phyloP scores from a whole-genome alignment of 257 asterid species.

The Dorcoceras hygrometricum region DNA sequence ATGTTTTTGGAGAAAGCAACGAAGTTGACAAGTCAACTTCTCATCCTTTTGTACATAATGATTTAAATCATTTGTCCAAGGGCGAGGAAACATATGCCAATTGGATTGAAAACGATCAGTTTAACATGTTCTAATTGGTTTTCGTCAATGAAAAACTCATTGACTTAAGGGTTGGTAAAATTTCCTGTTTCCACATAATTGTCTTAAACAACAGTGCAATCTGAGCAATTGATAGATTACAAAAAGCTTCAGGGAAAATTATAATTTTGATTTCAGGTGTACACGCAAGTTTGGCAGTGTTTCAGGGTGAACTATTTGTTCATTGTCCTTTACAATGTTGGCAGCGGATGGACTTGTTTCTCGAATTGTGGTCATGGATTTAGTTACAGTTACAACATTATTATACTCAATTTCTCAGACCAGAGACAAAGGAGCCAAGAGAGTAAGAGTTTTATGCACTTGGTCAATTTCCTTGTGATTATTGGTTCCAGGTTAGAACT shows the following conservation, averaged over 20 bases:
- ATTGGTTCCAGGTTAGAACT: background rate
- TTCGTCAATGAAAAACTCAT: background rate
- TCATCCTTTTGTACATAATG: background rate
- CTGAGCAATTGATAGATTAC: background rate
- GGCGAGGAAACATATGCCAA: background rate
- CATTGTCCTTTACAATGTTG: background rate
- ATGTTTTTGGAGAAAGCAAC: background rate
- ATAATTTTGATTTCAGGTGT: background rate
- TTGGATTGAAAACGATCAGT: background rate
- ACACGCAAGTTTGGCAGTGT: background rate
- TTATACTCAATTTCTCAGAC: background rate
- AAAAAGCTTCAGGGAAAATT: background rate
- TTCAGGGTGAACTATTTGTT: background rate
- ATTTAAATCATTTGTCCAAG: background rate
- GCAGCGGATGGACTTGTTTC: background rate
- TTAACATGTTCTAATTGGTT: background rate
- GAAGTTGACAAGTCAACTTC: background rate
- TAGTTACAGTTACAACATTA: background rate
- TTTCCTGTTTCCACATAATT: background rate
- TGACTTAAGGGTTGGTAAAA: background rate
- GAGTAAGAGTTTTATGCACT: background rate
- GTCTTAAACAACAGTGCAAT: background rate
- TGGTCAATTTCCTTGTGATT: background rate
- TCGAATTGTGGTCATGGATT: background rate
- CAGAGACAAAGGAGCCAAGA: background rate